Evolutionary conservation across 176 grass and related monocot genomes (phyloP).

Genomic region (Saccharum officinarum): DNA sequence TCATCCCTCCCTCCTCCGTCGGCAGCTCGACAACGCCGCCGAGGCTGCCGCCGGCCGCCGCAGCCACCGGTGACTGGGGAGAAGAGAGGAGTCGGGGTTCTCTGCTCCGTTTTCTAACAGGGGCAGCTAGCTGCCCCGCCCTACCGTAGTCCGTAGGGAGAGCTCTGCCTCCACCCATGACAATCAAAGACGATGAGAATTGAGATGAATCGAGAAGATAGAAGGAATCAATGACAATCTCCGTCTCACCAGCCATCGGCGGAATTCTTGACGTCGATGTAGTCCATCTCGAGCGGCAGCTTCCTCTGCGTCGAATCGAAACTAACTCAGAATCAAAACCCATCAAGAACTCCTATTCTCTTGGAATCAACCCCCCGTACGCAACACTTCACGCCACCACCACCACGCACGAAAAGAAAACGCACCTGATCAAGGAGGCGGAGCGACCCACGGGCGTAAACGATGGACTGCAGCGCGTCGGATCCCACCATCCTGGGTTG

Average conservation of each 20-base stretch:
- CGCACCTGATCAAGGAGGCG: slow-evolving; percentile 87
- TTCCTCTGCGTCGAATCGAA: slow-evolving; percentile 53
- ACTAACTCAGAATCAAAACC: not conserved
- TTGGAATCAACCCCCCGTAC: not conserved
- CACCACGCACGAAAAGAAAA: not conserved
- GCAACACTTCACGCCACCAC: no score
- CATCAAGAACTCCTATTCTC: not conserved
- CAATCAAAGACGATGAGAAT: not conserved
- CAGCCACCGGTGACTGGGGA: not conserved
- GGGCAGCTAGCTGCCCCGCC: no score
- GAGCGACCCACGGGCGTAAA: slow-evolving; percentile 69
- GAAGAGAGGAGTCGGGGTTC: not conserved
- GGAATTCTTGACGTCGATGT: slow-evolving; percentile 64
- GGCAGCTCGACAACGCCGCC: not conserved
- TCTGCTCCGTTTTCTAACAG: not conserved
- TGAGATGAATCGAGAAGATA: not conserved
- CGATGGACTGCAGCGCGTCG: slow-evolving; percentile 62
- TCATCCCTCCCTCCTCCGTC: not conserved
- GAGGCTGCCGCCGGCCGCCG: no score
- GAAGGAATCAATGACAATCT: no score
- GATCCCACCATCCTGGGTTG: slow-evolving; percentile 27
- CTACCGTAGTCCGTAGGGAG: not conserved
- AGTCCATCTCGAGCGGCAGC: slow-evolving; percentile 66
- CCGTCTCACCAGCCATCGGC: slow-evolving; percentile 75
- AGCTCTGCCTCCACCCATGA: not conserved